Conservation (phyloP, 768 basidiomycete species). For the Sutorius australiensis region DNA sequence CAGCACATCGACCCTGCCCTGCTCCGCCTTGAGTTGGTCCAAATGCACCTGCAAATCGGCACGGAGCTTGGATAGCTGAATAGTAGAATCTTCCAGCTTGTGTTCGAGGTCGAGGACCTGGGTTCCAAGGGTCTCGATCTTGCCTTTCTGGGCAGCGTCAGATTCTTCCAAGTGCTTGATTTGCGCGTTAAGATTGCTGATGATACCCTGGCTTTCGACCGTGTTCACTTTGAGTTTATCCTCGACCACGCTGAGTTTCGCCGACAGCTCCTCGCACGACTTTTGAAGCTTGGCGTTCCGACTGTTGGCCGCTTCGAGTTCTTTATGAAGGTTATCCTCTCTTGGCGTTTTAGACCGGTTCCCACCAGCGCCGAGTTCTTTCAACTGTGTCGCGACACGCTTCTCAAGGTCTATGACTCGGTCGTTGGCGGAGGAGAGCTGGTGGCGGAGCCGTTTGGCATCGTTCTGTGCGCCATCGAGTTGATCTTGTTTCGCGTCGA, state of each 20-base stretch:
- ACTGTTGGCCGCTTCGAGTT: background rate
- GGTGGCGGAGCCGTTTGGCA: background rate
- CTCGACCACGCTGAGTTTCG: background rate
- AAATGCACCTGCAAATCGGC: background rate
- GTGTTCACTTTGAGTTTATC: constrained; percentile 4
- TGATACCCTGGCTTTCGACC: background rate
- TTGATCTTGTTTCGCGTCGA: background rate
- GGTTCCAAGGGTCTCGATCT: background rate
- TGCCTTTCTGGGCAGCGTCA: background rate
- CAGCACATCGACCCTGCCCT: background rate
- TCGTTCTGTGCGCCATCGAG: background rate
- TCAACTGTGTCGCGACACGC: background rate
- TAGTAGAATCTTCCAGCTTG: background rate
- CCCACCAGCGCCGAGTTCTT: background rate
- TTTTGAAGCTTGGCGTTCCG: constrained; percentile 1
- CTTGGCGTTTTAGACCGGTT: background rate
- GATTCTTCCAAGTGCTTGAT: constrained; percentile 1
- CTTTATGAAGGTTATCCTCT: constrained; percentile 2
- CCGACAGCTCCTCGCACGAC: background rate
- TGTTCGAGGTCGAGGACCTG: background rate
- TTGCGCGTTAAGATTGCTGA: background rate
- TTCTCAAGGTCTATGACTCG: background rate
- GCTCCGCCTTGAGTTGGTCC: background rate
- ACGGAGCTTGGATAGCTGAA: background rate
- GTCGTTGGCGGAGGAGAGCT: background rate